Base-by-base conservation (phyloP, 192 early-diverging fungal genomes). In the Entomortierella beljakovae region DNA sequence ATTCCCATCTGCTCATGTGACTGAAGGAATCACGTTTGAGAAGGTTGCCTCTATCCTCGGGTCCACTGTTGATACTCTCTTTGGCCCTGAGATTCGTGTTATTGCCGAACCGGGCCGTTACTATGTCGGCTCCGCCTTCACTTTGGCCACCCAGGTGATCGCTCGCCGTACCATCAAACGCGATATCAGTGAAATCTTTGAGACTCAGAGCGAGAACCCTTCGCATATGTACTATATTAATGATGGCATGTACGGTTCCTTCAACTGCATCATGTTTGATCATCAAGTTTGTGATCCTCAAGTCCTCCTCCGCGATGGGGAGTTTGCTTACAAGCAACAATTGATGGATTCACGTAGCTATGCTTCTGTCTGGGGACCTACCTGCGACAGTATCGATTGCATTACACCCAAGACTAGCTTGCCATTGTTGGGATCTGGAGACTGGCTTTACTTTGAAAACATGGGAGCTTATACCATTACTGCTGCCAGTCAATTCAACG, bases 221-320 rank as follows among this genome's bases (percentile, higher is more conserved):
- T 37, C 67, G 28, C 75, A 79, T 46, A 79, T 79, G 75, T 79
- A 99, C 85, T 99, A 99, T 84, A 92, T 99, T 82, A 99, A 99
- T 80, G 98, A 99, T 75, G 98, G 98, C 55, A 92, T 97, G 86
- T 99, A 99, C 74, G 97, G 95, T 54, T 91, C 91, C 80, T 98
- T 99, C 89, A 99, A 99, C 88, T 97, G 96, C 85, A 92, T 98
- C 85, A 91, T 95, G 62, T 99, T 97, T 85, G 98, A 99, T 84
- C 97, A 99, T 82, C 91, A 91, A 65, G 65, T 87, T 34, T 92
- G 94, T 28, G 59, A 81, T 38, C 92, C 97, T 29, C 75, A 90
- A 29, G 88, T 94, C 46, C 87, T 97, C 32, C 67, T 82, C 51
- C 80, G 84, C 31, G 71, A 74, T 28, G 81, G 71, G 0, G 55